Evolutionary conservation across 352 stramenopile genomes (phyloP).

Genomic region (Pythium rishiriense): DNA sequence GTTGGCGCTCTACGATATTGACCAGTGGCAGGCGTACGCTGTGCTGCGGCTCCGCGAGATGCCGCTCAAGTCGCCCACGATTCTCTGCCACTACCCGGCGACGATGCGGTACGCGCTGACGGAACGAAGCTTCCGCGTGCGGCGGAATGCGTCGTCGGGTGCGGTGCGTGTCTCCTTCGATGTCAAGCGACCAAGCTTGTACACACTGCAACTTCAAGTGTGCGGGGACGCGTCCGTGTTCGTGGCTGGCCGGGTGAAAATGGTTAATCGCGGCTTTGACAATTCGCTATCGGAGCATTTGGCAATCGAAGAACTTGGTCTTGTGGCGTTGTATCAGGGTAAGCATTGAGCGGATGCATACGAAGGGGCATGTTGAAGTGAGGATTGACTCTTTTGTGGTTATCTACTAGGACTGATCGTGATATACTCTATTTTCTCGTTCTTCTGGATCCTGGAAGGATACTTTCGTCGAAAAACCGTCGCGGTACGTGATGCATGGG

Average conservation of each 20-base stretch:
- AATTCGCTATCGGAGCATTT: constrained; percentile 58
- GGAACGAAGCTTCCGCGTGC: constrained; percentile 14
- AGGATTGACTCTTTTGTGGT: background rate
- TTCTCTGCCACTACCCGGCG: constrained; percentile 64
- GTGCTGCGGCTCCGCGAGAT: constrained; percentile 62
- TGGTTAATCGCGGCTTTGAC: constrained; percentile 65
- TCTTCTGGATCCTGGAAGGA: constrained; percentile 54
- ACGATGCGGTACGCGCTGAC: constrained; percentile 47
- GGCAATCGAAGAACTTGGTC: constrained; percentile 55
- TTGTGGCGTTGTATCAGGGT: constrained; percentile 64
- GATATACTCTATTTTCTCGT: constrained; percentile 39
- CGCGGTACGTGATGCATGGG: constrained; percentile 29
- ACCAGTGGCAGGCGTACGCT: constrained; percentile 63
- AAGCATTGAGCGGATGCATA: background rate
- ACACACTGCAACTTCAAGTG: constrained; percentile 63
- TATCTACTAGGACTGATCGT: constrained; percentile 38
- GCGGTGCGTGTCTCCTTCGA: constrained; percentile 30
- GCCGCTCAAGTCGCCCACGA: constrained; percentile 48
- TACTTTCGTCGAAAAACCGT: constrained; percentile 40
- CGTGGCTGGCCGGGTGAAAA: constrained; percentile 42
- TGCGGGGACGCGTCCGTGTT: constrained; percentile 52
- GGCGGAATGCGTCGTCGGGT: constrained; percentile 1
- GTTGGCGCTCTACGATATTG: constrained; percentile 59
- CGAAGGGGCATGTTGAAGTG: too few relatives aligned
- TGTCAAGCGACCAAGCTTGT: constrained; percentile 45